A percentile compares a stretch with the other conserved stretches of the same genome.
These are phyloP conservation scores for Xylaria sp. DNA, from an alignment of 2,329 filamentous ascomycete genomes.

Conservation along the genomic window DNA sequence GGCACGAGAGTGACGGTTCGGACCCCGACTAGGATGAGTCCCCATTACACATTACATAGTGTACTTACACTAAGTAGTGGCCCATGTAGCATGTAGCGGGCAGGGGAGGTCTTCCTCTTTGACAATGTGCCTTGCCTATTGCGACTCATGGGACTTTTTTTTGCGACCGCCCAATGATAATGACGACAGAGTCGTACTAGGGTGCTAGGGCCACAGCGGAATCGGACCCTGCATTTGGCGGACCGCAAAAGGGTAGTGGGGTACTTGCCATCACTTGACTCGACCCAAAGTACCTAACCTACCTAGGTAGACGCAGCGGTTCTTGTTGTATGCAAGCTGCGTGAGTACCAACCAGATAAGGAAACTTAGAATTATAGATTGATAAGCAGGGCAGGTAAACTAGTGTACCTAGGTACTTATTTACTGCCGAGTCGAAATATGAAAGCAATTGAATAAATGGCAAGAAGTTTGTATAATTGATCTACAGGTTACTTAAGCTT, in stretches of 20 bases:
- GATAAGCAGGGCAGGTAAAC: too few species aligned
- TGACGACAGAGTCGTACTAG: slow-evolving; percentile 36
- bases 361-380: background rate
- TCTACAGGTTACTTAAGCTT: too few species aligned
- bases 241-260: slow-evolving; percentile 31
- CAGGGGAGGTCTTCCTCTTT: slow-evolving; percentile 34
- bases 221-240: slow-evolving; percentile 40
- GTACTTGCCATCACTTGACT: slow-evolving; percentile 21
- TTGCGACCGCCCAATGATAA: slow-evolving; percentile 38
- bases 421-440: too few species aligned
- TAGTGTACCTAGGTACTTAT: too few species aligned
- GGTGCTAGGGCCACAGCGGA: slow-evolving; percentile 23
- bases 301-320: too few species aligned
- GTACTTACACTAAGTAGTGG: background rate
- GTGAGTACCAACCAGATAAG: too few species aligned
- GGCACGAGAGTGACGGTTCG: slow-evolving; percentile 20
- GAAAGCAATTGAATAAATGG: too few species aligned
- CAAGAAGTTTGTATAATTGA: too few species aligned
- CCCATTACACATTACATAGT: slow-evolving; percentile 19
- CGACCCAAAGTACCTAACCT: slow-evolving; percentile 1
- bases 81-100: slow-evolving; percentile 16
- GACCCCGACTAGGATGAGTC: slow-evolving; percentile 28
- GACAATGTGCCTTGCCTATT: slow-evolving; percentile 17
- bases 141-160: slow-evolving; percentile 35
- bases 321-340: too few species aligned